Conservation (phyloP, 2,329 filamentous ascomycete species). For the Aureobasidium pullulans region DNA sequence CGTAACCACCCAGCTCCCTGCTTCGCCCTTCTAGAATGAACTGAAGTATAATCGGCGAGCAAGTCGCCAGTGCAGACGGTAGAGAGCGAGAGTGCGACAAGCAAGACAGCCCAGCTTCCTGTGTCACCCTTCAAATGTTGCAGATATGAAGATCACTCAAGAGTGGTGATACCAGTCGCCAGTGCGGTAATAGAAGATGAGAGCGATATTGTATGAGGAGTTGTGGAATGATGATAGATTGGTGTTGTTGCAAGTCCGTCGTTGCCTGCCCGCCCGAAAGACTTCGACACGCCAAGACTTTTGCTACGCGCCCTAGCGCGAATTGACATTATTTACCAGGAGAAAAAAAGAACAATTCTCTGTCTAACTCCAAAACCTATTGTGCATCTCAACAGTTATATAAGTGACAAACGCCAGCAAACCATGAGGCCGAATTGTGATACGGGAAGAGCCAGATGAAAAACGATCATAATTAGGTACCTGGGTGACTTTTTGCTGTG, state of each 20-base stretch:
- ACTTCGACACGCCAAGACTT: background rate
- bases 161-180: background rate
- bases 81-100: background rate
- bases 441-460: background rate
- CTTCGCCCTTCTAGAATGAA: constrained; percentile 4
- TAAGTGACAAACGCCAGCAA: no score
- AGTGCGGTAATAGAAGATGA: background rate
- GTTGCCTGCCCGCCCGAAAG: background rate
- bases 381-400: no score
- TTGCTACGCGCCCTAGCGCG: background rate
- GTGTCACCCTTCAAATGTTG: background rate
- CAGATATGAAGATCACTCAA: constrained; percentile 1
- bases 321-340: background rate
- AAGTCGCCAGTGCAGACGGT: background rate
- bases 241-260: background rate
- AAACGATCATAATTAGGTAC: constrained; percentile 1
- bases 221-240: background rate
- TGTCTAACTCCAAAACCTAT: no score
- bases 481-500: constrained; percentile 3
- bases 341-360: background rate
- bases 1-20: constrained; percentile 5
- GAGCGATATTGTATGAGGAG: background rate
- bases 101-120: background rate
- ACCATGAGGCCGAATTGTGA: no score
- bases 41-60: background rate